Evolutionary conservation across 2,329 filamentous ascomycete species (phyloP).

Genomic region (Phaeosphaeriaceae sp.): DNA sequence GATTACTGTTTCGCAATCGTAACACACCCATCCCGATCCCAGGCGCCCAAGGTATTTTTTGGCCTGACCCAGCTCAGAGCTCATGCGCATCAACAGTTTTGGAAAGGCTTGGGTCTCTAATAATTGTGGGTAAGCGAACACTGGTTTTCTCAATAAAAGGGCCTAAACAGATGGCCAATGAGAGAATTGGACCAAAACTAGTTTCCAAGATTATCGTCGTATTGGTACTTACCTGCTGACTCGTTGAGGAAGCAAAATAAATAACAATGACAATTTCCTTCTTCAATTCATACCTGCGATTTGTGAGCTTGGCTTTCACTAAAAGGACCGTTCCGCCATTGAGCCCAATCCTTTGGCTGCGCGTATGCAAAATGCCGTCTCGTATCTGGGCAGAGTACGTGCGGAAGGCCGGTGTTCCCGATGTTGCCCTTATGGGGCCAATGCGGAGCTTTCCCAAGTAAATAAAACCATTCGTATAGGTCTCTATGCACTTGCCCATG

Average conservation of each 20-base stretch:
- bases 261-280: background rate
- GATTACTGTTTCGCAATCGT: conserved; percentile 9
- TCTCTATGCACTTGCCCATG: background rate
- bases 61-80: conserved; percentile 7
- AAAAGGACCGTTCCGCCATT: background rate
- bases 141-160: conserved; percentile 1
- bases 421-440: background rate
- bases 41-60: conserved; percentile 1
- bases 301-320: background rate
- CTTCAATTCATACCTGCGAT: background rate
- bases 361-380: too few species aligned
- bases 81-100: conserved; percentile 19
- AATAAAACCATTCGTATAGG: background rate
- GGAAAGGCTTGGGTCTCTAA: background rate
- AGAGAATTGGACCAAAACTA: background rate
- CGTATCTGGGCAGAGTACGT: too few species aligned
- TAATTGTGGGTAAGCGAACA: conserved; percentile 1
- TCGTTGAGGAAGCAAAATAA: too few species aligned
- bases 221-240: conserved; percentile 3
- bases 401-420: too few species aligned
- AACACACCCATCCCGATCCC: conserved; percentile 13
- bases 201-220: background rate
- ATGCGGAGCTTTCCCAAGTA: background rate
- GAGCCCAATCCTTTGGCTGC: too few species aligned
- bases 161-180: conserved; percentile 7